Base-by-base conservation (phyloP, 192 early-diverging fungal genomes). In the Anaeromyces robustus region DNA sequence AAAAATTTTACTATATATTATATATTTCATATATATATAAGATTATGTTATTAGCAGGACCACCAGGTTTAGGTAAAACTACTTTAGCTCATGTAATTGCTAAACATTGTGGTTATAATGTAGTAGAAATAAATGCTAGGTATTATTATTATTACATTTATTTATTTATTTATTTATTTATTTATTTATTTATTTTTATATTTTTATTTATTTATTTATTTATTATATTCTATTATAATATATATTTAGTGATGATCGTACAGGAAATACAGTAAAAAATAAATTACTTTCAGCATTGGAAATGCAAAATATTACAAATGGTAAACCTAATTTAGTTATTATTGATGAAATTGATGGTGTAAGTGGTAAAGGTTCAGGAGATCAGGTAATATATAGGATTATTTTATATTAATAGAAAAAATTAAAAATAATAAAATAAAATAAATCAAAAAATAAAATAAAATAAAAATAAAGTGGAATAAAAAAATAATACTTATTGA, bases 281-380 rank as follows among this genome's bases (percentile, higher is more conserved):
- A 92, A 93, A 77, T 90, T 97, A 18, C 86, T 91, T 29, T 86
- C 93, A 29, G 93, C 94, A 4, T 85, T 95, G 30, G 93, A 95
- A 81, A 92, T 92, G 28, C 92, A 96, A 80, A 88, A 92, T 1
- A 89, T 93, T 77, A 52, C 43, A 2, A 52, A 77, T 91, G 81
- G 86, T 30, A 93, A 90, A 81, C 96, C 96, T 29, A 94, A 90
- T 82, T 80, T 96, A 28, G 84, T 98, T 29, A 91, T 99, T 29
- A 95, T 99, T 81, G 97, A 99, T 83, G 97, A 98, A 83, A 95
- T 99, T 81, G 97, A 99, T 84, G 97, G 97, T 31, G 96, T 90
- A 1, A 91, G 90, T 32, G 86, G 87, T 2, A 85, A 88, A 31
- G 92, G 90, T n/a, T 52, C 43, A 52, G 91, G 93, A 22, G 89